Conservation (phyloP, 2,329 filamentous ascomycete species). For the Talaromyces funiculosus region DNA sequence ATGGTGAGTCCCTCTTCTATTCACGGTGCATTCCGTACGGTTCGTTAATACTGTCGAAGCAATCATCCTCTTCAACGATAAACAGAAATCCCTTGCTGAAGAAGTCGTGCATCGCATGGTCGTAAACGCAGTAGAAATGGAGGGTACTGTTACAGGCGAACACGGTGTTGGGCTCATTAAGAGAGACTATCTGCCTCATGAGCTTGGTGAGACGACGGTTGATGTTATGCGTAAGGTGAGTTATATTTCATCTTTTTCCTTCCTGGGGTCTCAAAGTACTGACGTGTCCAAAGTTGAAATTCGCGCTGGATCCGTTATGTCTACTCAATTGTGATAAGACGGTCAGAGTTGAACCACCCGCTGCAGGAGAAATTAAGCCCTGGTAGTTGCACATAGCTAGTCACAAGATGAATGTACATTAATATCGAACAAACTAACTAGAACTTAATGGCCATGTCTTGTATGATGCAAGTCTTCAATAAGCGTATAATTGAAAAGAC, state of each 20-base stretch:
- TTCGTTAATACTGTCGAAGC: slow-evolving; percentile 37
- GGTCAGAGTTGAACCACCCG: slow-evolving; percentile 45
- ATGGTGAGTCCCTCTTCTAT: slow-evolving; percentile 39
- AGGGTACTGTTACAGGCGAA: slow-evolving; percentile 67
- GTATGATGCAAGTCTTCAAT: neutral
- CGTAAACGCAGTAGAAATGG: slow-evolving; percentile 62
- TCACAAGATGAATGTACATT: neutral
- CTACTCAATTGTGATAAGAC: slow-evolving; percentile 62
- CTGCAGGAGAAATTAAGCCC: slow-evolving; percentile 10
- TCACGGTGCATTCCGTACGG: no score
- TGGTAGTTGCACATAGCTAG: slow-evolving; percentile 6
- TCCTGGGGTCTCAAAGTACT: neutral
- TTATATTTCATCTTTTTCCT: slow-evolving; percentile 12
- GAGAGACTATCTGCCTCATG: slow-evolving; percentile 58
- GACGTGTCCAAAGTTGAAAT: slow-evolving; percentile 48
- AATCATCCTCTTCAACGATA: slow-evolving; percentile 57
- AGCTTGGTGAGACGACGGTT: slow-evolving; percentile 56
- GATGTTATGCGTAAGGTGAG: slow-evolving; percentile 60
- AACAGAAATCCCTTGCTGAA: slow-evolving; percentile 51
- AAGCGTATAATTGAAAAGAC: neutral
- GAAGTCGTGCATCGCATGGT: slow-evolving; percentile 64
- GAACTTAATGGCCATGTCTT: neutral
- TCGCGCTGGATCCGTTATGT: slow-evolving; percentile 61
- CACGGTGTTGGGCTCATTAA: slow-evolving; percentile 68
- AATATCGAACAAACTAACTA: neutral